Evolutionary conservation across 495 filamentous ascomycete genomes (phyloP).

Genomic region (Pyrenula massariospora): DNA sequence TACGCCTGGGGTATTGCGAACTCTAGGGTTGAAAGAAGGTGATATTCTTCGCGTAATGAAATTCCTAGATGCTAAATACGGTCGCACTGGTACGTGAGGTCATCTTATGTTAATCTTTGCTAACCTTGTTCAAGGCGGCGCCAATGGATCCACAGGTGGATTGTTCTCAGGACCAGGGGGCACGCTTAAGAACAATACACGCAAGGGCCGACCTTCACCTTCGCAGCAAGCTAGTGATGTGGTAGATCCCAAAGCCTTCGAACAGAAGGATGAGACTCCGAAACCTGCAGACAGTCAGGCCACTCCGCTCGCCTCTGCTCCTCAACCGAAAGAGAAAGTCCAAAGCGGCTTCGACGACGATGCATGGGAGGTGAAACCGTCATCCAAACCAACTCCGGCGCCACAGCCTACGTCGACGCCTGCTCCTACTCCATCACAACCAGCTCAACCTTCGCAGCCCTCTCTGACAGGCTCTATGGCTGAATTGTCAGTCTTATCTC

Average conservation of each 20-base stretch:
- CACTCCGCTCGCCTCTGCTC: slow-evolving; percentile 38
- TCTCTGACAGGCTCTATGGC: slow-evolving; percentile 60
- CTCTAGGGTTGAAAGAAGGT: slow-evolving; percentile 82
- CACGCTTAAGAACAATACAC: slow-evolving; percentile 82
- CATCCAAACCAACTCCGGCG: slow-evolving; percentile 41
- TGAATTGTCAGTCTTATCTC: slow-evolving; percentile 64
- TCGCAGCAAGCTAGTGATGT: slow-evolving; percentile 71
- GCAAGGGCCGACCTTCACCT: slow-evolving; percentile 81
- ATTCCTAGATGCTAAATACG: slow-evolving; percentile 70
- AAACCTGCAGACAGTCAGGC: slow-evolving; percentile 31
- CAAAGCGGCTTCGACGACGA: slow-evolving; percentile 81
- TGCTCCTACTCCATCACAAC: slow-evolving; percentile 19
- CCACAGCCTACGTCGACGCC: slow-evolving; percentile 17
- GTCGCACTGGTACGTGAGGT: slow-evolving; percentile 33
- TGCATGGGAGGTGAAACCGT: slow-evolving; percentile 94
- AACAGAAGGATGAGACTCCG: slow-evolving; percentile 36
- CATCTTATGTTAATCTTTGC: not conserved
- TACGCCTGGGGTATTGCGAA: slow-evolving; percentile 66
- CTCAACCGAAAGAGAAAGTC: slow-evolving; percentile 25
- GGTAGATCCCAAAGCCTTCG: slow-evolving; percentile 80
- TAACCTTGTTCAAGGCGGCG: slow-evolving; percentile 20
- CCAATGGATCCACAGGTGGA: slow-evolving; percentile 46
- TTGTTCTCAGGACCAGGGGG: slow-evolving; percentile 90
- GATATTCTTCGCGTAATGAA: slow-evolving; percentile 95
- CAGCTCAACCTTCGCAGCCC: slow-evolving; percentile 25